Conservation (phyloP, 73 alveolate species). For the Uronychia setigera region DNA sequence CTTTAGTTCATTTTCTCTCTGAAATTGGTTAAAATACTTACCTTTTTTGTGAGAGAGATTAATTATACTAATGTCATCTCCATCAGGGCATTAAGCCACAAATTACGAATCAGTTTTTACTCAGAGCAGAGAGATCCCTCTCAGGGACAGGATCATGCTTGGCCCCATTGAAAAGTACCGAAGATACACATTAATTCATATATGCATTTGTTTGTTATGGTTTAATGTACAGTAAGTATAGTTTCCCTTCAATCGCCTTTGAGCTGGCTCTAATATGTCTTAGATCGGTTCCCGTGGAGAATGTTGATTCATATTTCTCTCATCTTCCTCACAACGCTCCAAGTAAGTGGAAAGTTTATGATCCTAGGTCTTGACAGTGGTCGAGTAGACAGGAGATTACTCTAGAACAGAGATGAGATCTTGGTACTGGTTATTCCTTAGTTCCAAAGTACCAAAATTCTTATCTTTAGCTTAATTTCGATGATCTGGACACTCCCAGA, state of each 20-base stretch:
- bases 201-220: too few relatives aligned
- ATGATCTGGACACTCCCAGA: neutral
- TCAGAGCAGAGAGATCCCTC: conserved; percentile 15
- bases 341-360: neutral
- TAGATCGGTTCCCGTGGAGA: conserved; percentile 59
- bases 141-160: conserved; percentile 11
- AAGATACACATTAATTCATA: too few relatives aligned
- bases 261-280: too few relatives aligned
- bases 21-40: too few relatives aligned
- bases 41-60: too few relatives aligned
- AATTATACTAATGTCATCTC: too few relatives aligned
- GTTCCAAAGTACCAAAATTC: neutral
- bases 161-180: conserved; percentile 18
- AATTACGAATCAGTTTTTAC: too few relatives aligned
- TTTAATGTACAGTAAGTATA: too few relatives aligned
- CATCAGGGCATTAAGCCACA: too few relatives aligned
- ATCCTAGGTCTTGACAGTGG: conserved; percentile 34
- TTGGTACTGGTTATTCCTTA: neutral
- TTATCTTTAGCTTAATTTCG: neutral
- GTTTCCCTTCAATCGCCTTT: too few relatives aligned
- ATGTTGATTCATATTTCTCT: conserved; percentile 39
- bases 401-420: conserved; percentile 33
- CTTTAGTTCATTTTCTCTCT: too few relatives aligned
- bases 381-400: conserved; percentile 53
- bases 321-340: conserved; percentile 40